Evolutionary conservation across 176 grass and related monocot genomes (phyloP).

Genomic region (Raddia distichophylla): DNA sequence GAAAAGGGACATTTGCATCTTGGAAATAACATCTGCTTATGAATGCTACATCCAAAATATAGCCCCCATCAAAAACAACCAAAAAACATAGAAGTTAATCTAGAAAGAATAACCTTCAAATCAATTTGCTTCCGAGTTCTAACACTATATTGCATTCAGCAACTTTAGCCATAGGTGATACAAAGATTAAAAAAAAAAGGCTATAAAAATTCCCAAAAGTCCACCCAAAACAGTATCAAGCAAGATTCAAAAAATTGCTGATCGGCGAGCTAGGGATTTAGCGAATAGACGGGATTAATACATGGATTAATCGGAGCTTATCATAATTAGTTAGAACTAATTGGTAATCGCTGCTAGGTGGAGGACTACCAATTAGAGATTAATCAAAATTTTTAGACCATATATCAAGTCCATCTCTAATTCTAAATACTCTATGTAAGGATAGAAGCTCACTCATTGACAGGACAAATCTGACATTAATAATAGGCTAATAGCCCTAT

Average conservation of each 20-base stretch:
- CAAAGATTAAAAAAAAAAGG: conserved; percentile 7
- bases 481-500: not conserved
- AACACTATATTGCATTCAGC: not conserved
- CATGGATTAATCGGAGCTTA: too few relatives aligned
- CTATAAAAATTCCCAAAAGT: conserved; percentile 1
- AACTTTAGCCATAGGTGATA: conserved; percentile 15
- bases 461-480: conserved; percentile 3
- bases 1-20: not conserved
- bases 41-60: conserved; percentile 38
- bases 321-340: too few relatives aligned
- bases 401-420: not conserved
- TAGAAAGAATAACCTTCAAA: conserved; percentile 5
- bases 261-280: too few relatives aligned
- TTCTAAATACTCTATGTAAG: not conserved
- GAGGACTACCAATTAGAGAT: too few relatives aligned
- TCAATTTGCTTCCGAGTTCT: not conserved
- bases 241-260: not conserved
- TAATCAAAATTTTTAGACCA: too few relatives aligned
- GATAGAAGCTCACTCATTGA: not conserved
- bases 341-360: too few relatives aligned
- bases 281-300: too few relatives aligned
- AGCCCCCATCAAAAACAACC: not conserved
- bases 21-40: conserved; percentile 41
- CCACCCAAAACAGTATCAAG: not conserved
- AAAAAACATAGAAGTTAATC: conserved; percentile 4